A percentile compares a stretch with the other conserved stretches of the same genome.
Evolutionary conservation across 2,329 filamentous ascomycete genomes (phyloP).

Genomic region (Fusarium verticillioides): DNA sequence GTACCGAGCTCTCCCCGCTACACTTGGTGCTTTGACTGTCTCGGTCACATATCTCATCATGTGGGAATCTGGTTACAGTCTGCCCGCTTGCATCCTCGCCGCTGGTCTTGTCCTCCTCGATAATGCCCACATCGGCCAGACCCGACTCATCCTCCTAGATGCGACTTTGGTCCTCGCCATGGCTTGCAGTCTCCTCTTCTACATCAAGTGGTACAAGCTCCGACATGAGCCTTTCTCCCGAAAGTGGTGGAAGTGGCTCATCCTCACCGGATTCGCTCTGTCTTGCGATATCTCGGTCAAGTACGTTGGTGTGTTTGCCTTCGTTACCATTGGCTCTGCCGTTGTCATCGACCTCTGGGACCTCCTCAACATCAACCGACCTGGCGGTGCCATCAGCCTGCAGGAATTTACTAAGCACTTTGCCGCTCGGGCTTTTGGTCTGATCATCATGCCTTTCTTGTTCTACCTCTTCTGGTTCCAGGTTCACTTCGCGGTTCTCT

Average conservation of each 20-base stretch:
- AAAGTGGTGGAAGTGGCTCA: conserved; percentile 99
- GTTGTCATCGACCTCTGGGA: conserved; percentile 97
- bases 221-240: conserved; percentile 88
- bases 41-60: conserved; percentile 96
- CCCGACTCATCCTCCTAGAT: conserved; percentile 92
- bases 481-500: conserved; percentile 94
- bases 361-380: conserved; percentile 87
- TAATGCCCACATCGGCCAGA: conserved; percentile 98
- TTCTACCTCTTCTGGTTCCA: conserved; percentile 99
- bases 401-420: conserved; percentile 90
- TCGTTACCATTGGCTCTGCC: conserved; percentile 94
- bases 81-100: conserved; percentile 90
- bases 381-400: conserved; percentile 81
- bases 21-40: conserved; percentile 91
- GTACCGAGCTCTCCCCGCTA: conserved; percentile 91
- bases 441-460: conserved; percentile 92
- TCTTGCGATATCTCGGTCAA: conserved; percentile 99
- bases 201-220: conserved; percentile 98
- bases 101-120: conserved; percentile 91
- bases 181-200: conserved; percentile 92
- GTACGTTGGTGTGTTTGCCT: conserved; percentile 96
- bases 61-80: conserved; percentile 99
- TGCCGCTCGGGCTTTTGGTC: conserved; percentile 81
- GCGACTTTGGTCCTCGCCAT: conserved; percentile 95
- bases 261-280: conserved; percentile 91